A percentile compares a stretch with the other conserved stretches of the same genome.
Conservation (phyloP, 2,329 filamentous ascomycete species). For the Aspergillus arachidicola region DNA sequence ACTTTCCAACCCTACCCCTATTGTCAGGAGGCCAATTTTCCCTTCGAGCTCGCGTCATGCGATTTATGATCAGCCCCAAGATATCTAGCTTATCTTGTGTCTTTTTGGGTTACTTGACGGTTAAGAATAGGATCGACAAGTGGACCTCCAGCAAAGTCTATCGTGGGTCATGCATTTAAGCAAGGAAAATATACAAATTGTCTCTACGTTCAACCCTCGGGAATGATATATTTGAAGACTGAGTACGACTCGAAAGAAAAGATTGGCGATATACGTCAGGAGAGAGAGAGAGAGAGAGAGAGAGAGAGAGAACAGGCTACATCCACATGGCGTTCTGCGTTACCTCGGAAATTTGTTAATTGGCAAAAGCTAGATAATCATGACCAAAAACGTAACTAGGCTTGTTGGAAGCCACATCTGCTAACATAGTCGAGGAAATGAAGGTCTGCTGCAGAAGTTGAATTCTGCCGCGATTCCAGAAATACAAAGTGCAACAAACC, state of each 20-base stretch:
- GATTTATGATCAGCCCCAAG: fast-evolving
- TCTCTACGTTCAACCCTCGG: no score
- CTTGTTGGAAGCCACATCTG: neutral
- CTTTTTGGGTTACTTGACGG: neutral
- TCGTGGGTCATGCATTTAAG: neutral
- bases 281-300: no score
- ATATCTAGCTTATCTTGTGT: neutral
- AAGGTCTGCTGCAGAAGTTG: neutral
- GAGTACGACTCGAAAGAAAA: no score
- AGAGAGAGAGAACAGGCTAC: neutral
- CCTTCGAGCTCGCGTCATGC: neutral
- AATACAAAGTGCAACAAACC: no score
- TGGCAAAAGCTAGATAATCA: neutral
- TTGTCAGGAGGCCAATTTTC: neutral
- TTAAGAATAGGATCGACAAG: neutral
- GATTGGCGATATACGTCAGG: no score
- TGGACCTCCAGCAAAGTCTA: neutral
- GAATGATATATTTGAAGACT: no score
- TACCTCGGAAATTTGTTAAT: neutral
- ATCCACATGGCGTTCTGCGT: neutral
- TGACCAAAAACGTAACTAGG: no score
- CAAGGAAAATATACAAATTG: neutral
- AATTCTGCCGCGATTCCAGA: no score
- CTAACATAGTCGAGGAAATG: neutral
- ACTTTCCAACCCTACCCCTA: neutral